phyloP scores from a whole-genome alignment of 257 asterid genomes.

The Ehretia macrophylla region DNA sequence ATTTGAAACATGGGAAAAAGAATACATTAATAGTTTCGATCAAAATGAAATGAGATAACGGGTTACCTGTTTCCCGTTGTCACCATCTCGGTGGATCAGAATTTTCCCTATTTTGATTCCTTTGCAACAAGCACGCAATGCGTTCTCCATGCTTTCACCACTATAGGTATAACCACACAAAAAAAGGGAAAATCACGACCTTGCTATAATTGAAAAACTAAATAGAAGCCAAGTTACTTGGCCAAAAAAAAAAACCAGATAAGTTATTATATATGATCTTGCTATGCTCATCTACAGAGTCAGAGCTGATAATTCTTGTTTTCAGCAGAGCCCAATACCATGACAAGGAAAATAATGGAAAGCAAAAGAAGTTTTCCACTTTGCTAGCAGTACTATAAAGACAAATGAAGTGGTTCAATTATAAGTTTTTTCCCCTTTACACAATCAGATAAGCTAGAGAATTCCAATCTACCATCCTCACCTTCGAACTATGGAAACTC shows the following conservation, averaged over 20 bases:
- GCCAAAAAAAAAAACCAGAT: too few relatives aligned
- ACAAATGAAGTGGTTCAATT: background rate
- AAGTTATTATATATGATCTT: background rate
- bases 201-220: too few relatives aligned
- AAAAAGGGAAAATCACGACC: background rate
- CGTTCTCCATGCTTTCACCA: constrained; percentile 99
- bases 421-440: background rate
- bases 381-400: background rate
- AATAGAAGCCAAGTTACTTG: too few relatives aligned
- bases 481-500: constrained; percentile 97
- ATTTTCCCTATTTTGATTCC: constrained; percentile 98
- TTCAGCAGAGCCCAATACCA: too few relatives aligned
- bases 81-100: constrained; percentile 94
- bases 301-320: too few relatives aligned
- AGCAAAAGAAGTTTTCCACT: too few relatives aligned
- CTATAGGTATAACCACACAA: constrained; percentile 29
- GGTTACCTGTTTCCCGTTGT: constrained; percentile 88
- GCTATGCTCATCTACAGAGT: background rate
- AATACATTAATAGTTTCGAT: background rate
- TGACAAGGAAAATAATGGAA: too few relatives aligned
- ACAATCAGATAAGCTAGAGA: background rate
- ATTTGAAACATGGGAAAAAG: constrained; percentile 7
- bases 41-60: background rate
- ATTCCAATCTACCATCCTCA: constrained; percentile 24
- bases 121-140: constrained; percentile 98